Conservation (phyloP, 108 stramenopile genomes). For the Mediolabrus comicus region DNA sequence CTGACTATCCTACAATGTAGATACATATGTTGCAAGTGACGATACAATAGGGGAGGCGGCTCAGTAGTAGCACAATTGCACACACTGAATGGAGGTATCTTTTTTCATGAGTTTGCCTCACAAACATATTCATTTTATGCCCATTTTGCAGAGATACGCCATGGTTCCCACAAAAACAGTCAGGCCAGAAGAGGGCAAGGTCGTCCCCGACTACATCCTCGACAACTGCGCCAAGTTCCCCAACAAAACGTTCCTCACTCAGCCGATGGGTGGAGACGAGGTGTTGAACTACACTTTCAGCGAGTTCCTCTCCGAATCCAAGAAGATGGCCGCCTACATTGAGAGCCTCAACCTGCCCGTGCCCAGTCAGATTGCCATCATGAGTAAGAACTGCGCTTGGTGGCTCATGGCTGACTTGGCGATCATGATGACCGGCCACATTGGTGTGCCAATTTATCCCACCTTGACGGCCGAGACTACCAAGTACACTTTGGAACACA, state of each 20-base stretch:
- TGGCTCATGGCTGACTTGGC: slow-evolving; percentile 82
- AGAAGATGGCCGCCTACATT: slow-evolving; percentile 71
- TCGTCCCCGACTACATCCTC: slow-evolving; percentile 64
- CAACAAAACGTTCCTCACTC: slow-evolving; percentile 58
- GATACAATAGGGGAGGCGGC: no score
- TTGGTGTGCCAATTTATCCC: slow-evolving; percentile 73
- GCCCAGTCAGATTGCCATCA: slow-evolving; percentile 62
- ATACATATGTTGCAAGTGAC: no score
- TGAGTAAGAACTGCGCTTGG: slow-evolving; percentile 75
- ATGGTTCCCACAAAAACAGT: no score
- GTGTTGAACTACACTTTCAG: slow-evolving; percentile 60
- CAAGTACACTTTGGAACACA: slow-evolving; percentile 70
- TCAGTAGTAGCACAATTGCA: no score
- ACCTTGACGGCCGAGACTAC: slow-evolving; percentile 71
- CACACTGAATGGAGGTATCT: no score
- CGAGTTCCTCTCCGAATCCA: slow-evolving; percentile 64
- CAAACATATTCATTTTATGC: no score
- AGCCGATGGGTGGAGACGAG: slow-evolving; percentile 67
- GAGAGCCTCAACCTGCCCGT: slow-evolving; percentile 44
- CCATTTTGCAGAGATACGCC: no score
- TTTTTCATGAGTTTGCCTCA: no score
- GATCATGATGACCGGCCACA: slow-evolving; percentile 71
- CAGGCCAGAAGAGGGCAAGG: slow-evolving; percentile 39
- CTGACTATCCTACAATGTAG: no score
- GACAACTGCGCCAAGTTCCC: slow-evolving; percentile 60